Percentiles rank a stretch among this genome's conserved stretches.
Conservation (phyloP, 2,329 filamentous ascomycete genomes). For the Pyricularia sp. region DNA sequence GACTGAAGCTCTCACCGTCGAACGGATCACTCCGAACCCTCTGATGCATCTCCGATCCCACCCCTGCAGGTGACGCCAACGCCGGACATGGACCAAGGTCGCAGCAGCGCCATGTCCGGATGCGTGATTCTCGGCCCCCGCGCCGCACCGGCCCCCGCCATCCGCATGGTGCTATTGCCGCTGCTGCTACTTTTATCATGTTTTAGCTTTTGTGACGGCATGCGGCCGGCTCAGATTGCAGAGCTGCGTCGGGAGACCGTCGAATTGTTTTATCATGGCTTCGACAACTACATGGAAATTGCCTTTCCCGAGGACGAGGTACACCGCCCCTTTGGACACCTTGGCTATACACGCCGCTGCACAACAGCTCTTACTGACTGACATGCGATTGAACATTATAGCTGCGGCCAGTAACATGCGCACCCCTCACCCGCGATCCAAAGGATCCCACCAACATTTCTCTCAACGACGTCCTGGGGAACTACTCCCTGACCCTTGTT, state of each 20-base stretch:
- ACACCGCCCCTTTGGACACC: slow-evolving; percentile 9
- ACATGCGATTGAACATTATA: slow-evolving; percentile 22
- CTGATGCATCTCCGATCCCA: slow-evolving; percentile 23
- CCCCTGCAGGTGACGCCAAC: slow-evolving; percentile 29
- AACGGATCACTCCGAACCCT: not conserved
- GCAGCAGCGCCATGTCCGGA: slow-evolving; percentile 7
- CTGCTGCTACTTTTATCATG: slow-evolving; percentile 27
- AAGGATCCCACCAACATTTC: slow-evolving; percentile 72
- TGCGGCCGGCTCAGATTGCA: slow-evolving; percentile 46
- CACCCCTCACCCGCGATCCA: slow-evolving; percentile 74
- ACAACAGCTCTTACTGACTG: not conserved
- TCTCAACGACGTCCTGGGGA: slow-evolving; percentile 90
- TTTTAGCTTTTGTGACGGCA: slow-evolving; percentile 30
- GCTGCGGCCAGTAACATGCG: slow-evolving; percentile 78
- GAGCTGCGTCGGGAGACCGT: slow-evolving; percentile 51
- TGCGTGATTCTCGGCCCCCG: not conserved
- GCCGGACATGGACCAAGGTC: slow-evolving; percentile 20
- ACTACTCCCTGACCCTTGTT: slow-evolving; percentile 92
- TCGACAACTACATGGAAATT: slow-evolving; percentile 85
- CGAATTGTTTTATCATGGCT: slow-evolving; percentile 94
- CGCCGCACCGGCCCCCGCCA: not conserved
- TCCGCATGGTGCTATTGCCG: slow-evolving; percentile 20
- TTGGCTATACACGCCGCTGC: not conserved
- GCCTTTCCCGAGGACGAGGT: slow-evolving; percentile 95
- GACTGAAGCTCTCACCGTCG: not conserved